Evolutionary conservation across 129 eudicot species (phyloP).

Genomic region (Pittosporum tobira): DNA sequence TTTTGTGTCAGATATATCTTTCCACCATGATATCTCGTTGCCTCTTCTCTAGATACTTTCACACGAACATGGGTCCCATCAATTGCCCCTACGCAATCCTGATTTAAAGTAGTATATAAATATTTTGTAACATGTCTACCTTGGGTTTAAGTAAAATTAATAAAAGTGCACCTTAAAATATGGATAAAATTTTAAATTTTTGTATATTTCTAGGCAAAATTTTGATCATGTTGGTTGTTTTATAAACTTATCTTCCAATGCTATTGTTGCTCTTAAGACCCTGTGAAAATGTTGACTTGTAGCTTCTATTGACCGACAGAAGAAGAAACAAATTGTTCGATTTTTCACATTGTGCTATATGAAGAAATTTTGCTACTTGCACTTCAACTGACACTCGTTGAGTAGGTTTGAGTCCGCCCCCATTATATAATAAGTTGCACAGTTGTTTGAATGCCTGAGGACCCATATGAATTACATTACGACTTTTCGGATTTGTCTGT

Average conservation of each 20-base stretch:
- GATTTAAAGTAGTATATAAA: no score
- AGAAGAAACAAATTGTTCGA: background rate
- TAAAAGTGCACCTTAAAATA: no score
- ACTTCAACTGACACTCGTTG: conserved; percentile 1
- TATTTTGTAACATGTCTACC: no score
- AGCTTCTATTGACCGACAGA: background rate
- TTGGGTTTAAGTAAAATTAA: no score
- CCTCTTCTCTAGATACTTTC: background rate
- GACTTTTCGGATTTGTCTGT: no score
- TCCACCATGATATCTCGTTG: conserved; percentile 3
- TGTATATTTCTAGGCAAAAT: background rate
- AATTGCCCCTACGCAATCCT: no score
- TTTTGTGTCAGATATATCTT: conserved; percentile 8
- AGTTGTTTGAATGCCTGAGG: background rate
- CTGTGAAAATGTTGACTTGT: background rate
- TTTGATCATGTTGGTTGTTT: background rate
- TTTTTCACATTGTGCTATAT: conserved; percentile 6
- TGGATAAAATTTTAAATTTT: no score
- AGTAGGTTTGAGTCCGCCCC: background rate
- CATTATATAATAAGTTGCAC: background rate
- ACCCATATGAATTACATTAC: no score
- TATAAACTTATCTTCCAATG: background rate
- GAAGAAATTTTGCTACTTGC: conserved; percentile 7
- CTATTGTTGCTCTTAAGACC: background rate
- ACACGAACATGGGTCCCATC: conserved; percentile 11